These are phyloP conservation scores for Usnea hakonensis DNA, from an alignment of 495 filamentous ascomycete genomes.

Conservation along the genomic window DNA sequence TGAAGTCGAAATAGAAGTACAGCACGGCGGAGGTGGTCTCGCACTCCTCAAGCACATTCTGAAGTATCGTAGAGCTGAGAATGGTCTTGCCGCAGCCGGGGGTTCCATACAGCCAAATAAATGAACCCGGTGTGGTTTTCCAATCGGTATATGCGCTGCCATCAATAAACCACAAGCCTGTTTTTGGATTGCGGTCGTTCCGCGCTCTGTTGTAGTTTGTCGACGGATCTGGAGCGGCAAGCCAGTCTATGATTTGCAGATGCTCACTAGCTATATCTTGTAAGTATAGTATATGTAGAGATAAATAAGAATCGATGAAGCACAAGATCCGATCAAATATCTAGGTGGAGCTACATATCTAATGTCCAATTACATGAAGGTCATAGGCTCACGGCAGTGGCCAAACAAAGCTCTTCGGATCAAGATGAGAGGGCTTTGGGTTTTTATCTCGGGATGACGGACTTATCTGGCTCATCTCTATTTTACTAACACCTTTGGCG, in stretches of 20 bases:
- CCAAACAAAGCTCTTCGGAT: neutral
- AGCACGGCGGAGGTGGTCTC: neutral
- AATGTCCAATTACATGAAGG: neutral
- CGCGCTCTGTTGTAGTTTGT: neutral
- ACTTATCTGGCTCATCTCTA: neutral
- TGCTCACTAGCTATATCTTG: neutral
- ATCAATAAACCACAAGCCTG: no score
- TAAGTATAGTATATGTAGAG: neutral
- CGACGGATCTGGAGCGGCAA: conserved; percentile 2
- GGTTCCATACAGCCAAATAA: conserved; percentile 8
- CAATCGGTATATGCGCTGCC: neutral
- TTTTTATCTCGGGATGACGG: neutral
- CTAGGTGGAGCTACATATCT: no score
- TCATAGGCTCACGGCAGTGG: neutral
- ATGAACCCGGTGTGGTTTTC: neutral
- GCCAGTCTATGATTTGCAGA: neutral
- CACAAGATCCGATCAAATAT: neutral
- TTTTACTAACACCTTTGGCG: neutral
- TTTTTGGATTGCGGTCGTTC: neutral
- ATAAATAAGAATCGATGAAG: neutral
- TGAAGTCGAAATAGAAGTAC: conserved; percentile 1
- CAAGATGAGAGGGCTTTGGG: neutral
- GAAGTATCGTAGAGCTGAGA: neutral
- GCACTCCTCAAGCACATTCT: neutral
- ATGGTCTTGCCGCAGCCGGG: conserved; percentile 7